Conservation (phyloP, 2,329 filamentous ascomycete species). For the Teratosphaeriaceae sp. region DNA sequence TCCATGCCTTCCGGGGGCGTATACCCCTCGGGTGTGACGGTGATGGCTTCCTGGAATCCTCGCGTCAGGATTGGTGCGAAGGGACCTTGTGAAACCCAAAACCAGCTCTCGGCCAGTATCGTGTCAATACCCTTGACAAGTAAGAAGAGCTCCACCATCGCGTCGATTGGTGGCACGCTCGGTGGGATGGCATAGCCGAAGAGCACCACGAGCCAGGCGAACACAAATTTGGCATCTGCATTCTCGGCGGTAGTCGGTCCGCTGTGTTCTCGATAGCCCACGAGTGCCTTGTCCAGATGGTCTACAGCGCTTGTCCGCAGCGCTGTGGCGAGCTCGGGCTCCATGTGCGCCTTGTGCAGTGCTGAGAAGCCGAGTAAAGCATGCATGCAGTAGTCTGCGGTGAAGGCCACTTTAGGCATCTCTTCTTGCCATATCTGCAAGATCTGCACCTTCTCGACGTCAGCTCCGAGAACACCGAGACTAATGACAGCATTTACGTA, state of each 20-base stretch:
- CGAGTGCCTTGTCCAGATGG: slow-evolving; percentile 25
- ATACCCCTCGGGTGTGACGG: slow-evolving; percentile 3
- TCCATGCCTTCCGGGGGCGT: slow-evolving; percentile 22
- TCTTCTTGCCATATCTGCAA: slow-evolving; percentile 23
- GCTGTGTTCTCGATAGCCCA: slow-evolving; percentile 18
- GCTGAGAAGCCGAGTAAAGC: slow-evolving; percentile 24
- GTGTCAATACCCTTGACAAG: slow-evolving; percentile 23
- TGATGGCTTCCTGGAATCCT: slow-evolving; percentile 13
- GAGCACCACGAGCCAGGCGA: slow-evolving; percentile 23
- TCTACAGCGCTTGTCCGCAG: slow-evolving; percentile 23
- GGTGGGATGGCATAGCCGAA: slow-evolving; percentile 24
- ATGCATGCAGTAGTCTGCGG: slow-evolving; percentile 24
- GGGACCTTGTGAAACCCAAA: slow-evolving; percentile 24
- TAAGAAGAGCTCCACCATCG: slow-evolving; percentile 22
- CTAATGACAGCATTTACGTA: too few species aligned
- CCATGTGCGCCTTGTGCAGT: slow-evolving; percentile 22
- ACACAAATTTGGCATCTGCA: slow-evolving; percentile 23
- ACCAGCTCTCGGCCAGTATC: slow-evolving; percentile 19
- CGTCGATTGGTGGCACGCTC: slow-evolving; percentile 23
- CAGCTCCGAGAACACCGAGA: too few species aligned
- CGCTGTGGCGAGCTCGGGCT: slow-evolving; percentile 16
- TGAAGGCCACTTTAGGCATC: slow-evolving; percentile 22
- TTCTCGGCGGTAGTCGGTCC: slow-evolving; percentile 16
- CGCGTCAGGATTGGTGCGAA: slow-evolving; percentile 22
- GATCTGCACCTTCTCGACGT: too few species aligned